Percentiles rank a stretch among this genome's conserved stretches.
phyloP scores from a whole-genome alignment of 768 basidiomycete species.

The Cystobasidium ongulense region DNA sequence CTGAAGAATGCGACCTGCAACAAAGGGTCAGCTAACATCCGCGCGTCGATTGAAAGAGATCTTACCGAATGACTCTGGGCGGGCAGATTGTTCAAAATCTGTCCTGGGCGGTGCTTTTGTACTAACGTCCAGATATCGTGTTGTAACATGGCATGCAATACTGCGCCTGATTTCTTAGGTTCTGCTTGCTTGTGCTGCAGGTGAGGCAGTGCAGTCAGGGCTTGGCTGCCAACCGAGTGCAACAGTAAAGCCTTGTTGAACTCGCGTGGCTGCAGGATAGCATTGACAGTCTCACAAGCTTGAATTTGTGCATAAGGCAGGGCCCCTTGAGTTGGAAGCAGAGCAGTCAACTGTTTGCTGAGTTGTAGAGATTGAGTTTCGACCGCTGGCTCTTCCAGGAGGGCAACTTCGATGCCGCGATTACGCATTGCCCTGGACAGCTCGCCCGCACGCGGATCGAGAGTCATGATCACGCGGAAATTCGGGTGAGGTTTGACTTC shows the following conservation, averaged over 20 bases:
- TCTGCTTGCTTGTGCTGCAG: neutral
- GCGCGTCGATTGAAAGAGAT: neutral
- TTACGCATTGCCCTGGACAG: slow-evolving; percentile 97
- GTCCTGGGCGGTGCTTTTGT: neutral
- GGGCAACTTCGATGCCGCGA: slow-evolving; percentile 75
- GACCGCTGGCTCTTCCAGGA: slow-evolving; percentile 42
- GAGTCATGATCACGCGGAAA: slow-evolving; percentile 88
- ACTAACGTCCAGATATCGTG: neutral
- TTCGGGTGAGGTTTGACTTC: slow-evolving; percentile 70
- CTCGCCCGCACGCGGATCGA: slow-evolving; percentile 85
- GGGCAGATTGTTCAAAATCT: neutral
- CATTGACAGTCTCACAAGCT: no score
- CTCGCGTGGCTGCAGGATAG: neutral
- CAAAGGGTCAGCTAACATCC: neutral
- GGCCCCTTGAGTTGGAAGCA: neutral
- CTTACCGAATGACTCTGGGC: neutral
- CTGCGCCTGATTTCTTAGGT: neutral
- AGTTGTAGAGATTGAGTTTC: neutral
- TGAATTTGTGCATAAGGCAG: neutral
- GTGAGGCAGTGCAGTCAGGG: neutral
- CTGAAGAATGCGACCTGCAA: neutral
- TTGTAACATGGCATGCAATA: neutral
- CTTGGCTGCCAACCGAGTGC: neutral
- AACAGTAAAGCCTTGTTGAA: neutral
- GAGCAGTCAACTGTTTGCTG: neutral